Conservation (phyloP, 2,329 filamentous ascomycete species). For the Botrytis sinoallii region DNA sequence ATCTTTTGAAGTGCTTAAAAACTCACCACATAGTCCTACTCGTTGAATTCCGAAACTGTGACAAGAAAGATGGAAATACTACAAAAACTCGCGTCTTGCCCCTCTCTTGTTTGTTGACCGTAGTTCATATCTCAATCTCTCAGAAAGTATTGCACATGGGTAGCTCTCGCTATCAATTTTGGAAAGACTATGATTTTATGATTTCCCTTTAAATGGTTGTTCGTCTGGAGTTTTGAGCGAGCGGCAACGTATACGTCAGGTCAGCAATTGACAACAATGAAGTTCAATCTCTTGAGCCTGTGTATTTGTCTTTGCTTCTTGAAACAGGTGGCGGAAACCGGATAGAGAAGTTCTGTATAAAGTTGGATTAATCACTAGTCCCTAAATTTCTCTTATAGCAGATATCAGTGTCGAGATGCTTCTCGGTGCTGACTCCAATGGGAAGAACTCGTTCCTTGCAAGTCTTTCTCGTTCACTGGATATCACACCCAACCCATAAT, state of each 20-base stretch:
- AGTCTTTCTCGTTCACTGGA: accelerated
- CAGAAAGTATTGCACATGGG: accelerated
- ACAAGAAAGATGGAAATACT: not conserved
- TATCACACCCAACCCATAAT: not conserved
- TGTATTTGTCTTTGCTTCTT: not conserved
- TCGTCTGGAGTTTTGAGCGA: not conserved
- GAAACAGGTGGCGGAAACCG: not conserved
- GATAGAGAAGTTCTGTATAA: accelerated
- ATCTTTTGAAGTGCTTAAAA: not conserved
- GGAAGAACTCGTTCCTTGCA: not conserved
- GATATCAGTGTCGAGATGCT: not conserved
- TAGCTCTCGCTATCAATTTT: not conserved
- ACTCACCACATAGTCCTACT: too few species aligned
- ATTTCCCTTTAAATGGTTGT: not conserved
- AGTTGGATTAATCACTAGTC: not conserved
- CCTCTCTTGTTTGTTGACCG: not conserved
- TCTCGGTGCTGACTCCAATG: not conserved
- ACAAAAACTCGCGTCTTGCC: not conserved
- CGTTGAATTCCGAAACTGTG: too few species aligned
- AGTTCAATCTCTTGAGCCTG: not conserved
- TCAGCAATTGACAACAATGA: too few species aligned
- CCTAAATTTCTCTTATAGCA: not conserved
- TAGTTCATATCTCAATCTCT: not conserved
- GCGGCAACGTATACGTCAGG: too few species aligned
- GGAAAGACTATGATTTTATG: not conserved